Base-by-base conservation (phyloP, 73 alveolate genomes). In the Stentor roeselii region DNA sequence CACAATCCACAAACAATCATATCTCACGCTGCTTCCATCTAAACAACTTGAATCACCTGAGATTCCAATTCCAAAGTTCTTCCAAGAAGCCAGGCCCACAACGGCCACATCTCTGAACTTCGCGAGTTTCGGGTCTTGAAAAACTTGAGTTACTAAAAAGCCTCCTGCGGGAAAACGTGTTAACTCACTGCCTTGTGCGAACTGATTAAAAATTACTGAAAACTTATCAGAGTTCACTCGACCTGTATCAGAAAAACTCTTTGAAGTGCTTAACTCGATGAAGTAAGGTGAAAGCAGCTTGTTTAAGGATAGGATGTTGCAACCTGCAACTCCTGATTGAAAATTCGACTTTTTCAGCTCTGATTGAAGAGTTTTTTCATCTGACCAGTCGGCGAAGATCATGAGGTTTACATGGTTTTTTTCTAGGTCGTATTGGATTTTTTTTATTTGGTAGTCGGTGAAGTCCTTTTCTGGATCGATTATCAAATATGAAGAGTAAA, bases 381-480 rank as follows among this genome's bases (percentile, higher is more conserved):
- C 90, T 27, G 82, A 36, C 92, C 95, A 89, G 59, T 89, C 95
- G 35, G 86, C 95, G 30, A 89, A 6, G 2, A 89, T 60, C 4
- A 89, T 60, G 21, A 89, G 27, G 31, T 87, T 75, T 3, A 89
- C 80, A 36, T 76, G 82, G 37, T 80, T 59, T 3, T 40, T 39
- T 60, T 89, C 94, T 30, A 86, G 36, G 42, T 89, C 94, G 38
- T 89, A 60, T 80, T 78, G 36, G 3, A 89, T 60, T 80, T 89
- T 89, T 27, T 39, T 59, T n/a, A 89, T 88, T 41, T 89, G 92
- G n/a, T 78, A 27, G 34, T 59, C 75, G 36, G 88, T 58, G 31
- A 89, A 83, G 38, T 67, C 59, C 31, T 82, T 83, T 86, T 89
- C 95, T 30, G 92, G 90, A 78, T 89, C 95, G 37, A 88, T 59